Percentiles rank a stretch among this genome's conserved stretches.
Evolutionary conservation across 805 yeast species (phyloP).

Genomic region (Torulaspora franciscae): DNA sequence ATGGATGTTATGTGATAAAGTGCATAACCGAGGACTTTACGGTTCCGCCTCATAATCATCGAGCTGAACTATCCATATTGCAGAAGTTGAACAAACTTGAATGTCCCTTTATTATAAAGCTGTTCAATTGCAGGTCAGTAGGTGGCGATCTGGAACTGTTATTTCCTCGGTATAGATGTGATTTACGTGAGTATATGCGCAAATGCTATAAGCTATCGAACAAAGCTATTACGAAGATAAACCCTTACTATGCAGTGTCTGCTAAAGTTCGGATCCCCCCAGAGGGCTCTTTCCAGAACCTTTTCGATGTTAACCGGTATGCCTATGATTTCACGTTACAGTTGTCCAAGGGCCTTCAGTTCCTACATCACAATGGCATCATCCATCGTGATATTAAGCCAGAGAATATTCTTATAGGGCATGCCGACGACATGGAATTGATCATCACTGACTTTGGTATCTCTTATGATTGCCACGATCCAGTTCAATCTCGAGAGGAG

Average conservation of each 20-base stretch:
- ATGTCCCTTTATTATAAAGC: slow-evolving; percentile 15
- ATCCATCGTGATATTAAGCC: slow-evolving; percentile 95
- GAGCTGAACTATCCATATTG: slow-evolving; percentile 24
- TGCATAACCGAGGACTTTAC: slow-evolving; percentile 23
- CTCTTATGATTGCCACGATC: slow-evolving; percentile 40
- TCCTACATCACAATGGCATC: slow-evolving; percentile 78
- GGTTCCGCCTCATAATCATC: slow-evolving; percentile 31
- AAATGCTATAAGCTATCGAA: slow-evolving; percentile 13
- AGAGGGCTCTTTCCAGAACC: slow-evolving; percentile 15
- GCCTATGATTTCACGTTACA: slow-evolving; percentile 56
- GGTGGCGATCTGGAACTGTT: slow-evolving; percentile 20
- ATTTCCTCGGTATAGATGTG: slow-evolving; percentile 19
- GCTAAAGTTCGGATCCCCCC: background rate
- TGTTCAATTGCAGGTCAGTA: slow-evolving; percentile 12
- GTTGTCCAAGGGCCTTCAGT: slow-evolving; percentile 70
- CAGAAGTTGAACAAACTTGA: slow-evolving; percentile 10
- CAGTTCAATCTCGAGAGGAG: slow-evolving; percentile 24
- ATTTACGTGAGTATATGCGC: slow-evolving; percentile 21
- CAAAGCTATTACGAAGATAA: slow-evolving; percentile 8
- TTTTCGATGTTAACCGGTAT: slow-evolving; percentile 17
- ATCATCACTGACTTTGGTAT: slow-evolving; percentile 68
- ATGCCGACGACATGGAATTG: slow-evolving; percentile 39
- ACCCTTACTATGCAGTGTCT: slow-evolving; percentile 21
- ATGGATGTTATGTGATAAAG: slow-evolving; percentile 19
- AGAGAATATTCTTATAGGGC: slow-evolving; percentile 73